These are phyloP conservation scores for Pichiaceae sp. DNA, from an alignment of 1,139 yeast species.

Conservation along the genomic window DNA sequence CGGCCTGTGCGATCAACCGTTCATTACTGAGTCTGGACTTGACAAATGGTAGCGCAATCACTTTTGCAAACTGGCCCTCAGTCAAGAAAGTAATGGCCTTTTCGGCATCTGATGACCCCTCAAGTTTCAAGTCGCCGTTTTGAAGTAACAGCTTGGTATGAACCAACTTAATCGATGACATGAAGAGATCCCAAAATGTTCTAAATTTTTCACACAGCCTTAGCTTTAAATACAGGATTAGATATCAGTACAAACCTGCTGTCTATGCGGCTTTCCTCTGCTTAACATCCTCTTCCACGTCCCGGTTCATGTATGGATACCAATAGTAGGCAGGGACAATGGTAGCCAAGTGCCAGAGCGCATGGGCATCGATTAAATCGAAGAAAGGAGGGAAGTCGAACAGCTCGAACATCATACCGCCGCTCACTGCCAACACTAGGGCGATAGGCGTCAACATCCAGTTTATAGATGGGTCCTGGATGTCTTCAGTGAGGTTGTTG, in stretches of 20 bases:
- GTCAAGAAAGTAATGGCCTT: slow-evolving; percentile 2
- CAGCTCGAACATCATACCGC: slow-evolving; percentile 81
- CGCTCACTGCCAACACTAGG: slow-evolving; percentile 42
- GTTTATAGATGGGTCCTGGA: slow-evolving; percentile 18
- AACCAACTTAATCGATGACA: slow-evolving; percentile 2
- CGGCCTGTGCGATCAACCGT: background rate
- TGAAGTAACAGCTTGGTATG: slow-evolving; percentile 6
- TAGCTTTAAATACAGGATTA: too few relatives aligned
- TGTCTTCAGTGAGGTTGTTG: slow-evolving; percentile 16
- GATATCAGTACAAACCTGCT: too few relatives aligned
- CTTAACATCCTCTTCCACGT: slow-evolving; percentile 21
- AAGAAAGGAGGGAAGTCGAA: slow-evolving; percentile 78
- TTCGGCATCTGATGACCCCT: background rate
- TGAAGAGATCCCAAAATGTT: too few relatives aligned
- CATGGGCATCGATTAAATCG: slow-evolving; percentile 80
- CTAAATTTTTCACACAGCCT: too few relatives aligned
- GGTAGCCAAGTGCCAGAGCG: slow-evolving; percentile 84
- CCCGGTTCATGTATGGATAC: slow-evolving; percentile 28
- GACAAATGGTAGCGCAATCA: background rate
- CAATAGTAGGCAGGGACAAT: slow-evolving; percentile 44
- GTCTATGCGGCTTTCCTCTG: slow-evolving; percentile 19
- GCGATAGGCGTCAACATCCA: slow-evolving; percentile 45
- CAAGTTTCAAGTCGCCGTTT: slow-evolving; percentile 6
- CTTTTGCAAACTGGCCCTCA: slow-evolving; percentile 4
- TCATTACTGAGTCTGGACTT: background rate